Base-by-base conservation (phyloP, 1,139 yeast species). In the Diutina mesorugosa region DNA sequence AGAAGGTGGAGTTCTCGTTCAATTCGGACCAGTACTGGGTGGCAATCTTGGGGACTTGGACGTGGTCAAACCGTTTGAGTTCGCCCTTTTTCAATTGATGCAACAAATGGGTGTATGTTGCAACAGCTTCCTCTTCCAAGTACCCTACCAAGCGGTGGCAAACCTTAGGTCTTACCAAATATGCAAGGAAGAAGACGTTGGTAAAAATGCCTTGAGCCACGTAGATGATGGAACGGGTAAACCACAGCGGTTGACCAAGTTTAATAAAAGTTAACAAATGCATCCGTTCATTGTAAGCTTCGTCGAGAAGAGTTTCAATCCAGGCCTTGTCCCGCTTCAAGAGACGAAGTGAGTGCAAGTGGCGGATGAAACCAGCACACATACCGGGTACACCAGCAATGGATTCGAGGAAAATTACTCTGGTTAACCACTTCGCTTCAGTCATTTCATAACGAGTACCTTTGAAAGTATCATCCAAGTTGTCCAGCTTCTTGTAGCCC, bases 381-480 rank as follows among this genome's bases (percentile, higher is more conserved):
- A 84, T 80, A 10, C 93, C 91, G 1, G 93, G 93, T 18, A 86
- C 88, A 14, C 90, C 91, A 8, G 93, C 93, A 58, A 86, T 75
- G 59, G 85, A 78, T 67, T 86, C 93, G 60, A 86, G 75, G 64
- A 86, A 85, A 47, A 86, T 80, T 59, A 79, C 72, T 58, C 93
- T 69, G n/a, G 84, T 80, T 57, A 86, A 64, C 91, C 91, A 86
- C 64, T 83, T 81, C 56, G 72, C 72, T 47, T 79, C 81, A 2
- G 85, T 82, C 87, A 85, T 82, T 53, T 70, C 72, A 61, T 74
- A 81, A 58, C 81, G 67, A 1, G 79, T 73, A 3, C 81, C 82
- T 57, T 74, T 72, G 59, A 69, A 69, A 56, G 72, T 70, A 28
- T 66, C 67, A 51, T 63, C 58, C 29, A 64, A 68, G 30, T 68